These are phyloP conservation scores for Tausonia pullulans DNA, from an alignment of 1,284 basidiomycete genomes.

Conservation along the genomic window DNA sequence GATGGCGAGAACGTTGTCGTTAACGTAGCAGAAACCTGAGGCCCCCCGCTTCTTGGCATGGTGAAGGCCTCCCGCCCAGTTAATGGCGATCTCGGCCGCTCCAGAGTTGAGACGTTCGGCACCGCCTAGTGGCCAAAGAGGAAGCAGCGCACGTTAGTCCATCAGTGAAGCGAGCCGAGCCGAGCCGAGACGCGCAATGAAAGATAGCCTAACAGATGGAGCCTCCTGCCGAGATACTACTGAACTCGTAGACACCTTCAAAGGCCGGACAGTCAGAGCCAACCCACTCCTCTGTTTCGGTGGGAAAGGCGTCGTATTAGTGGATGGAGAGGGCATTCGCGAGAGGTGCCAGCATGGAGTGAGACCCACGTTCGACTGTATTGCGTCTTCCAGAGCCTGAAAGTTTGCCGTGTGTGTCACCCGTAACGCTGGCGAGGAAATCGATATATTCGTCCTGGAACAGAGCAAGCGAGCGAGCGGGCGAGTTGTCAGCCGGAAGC, in stretches of 20 bases:
- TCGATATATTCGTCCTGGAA: constrained; percentile 79
- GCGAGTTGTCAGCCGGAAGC: too few relatives aligned
- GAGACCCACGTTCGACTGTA: too few relatives aligned
- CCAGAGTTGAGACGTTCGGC: constrained; percentile 72
- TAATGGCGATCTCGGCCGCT: constrained; percentile 81
- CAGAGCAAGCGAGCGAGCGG: too few relatives aligned
- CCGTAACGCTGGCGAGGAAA: constrained; percentile 61
- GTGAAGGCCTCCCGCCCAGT: constrained; percentile 96
- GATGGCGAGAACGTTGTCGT: constrained; percentile 76
- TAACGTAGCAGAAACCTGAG: constrained; percentile 93
- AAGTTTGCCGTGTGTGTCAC: too few relatives aligned
- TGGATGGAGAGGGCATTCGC: too few relatives aligned
- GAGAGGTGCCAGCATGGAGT: too few relatives aligned
- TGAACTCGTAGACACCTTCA: constrained; percentile 94
- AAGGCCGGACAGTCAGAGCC: constrained; percentile 96
- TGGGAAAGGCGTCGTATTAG: too few relatives aligned
- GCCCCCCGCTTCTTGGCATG: constrained; percentile 98
- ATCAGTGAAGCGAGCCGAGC: too few relatives aligned
- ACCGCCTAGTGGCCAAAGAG: constrained; percentile 44
- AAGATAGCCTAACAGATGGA: constrained; percentile 43
- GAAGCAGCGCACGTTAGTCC: too few relatives aligned
- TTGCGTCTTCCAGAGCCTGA: too few relatives aligned
- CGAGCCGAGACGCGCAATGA: too few relatives aligned
- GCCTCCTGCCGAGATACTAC: constrained; percentile 90
- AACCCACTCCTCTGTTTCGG: too few relatives aligned